Evolutionary conservation across 2,329 filamentous ascomycete species (phyloP), one percentile per base, ranked within the genome.

Genomic region (Erysiphe pulchra): DNA sequence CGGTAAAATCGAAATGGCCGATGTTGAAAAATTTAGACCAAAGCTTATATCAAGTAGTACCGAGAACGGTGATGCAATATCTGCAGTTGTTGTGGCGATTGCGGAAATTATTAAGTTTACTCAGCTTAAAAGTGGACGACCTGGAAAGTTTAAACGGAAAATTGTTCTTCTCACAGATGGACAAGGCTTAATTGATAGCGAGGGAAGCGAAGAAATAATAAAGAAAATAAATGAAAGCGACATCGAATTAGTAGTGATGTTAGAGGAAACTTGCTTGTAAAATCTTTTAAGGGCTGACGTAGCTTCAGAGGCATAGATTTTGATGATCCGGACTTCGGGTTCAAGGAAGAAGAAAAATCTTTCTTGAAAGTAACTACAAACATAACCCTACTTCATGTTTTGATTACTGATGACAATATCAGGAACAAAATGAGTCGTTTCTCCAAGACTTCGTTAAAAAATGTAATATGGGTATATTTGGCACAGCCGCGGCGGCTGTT

Each of bases 91-190:
- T 36, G 62, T 95, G 44, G 90, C 84, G 0, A 74, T 90, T 32
- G 72, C 86, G 52, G 84, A 94, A 79, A 92, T 98, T 47, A 69
- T 70, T 47, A 71, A 67, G 0, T 76, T 79, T 47, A 90, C 82
- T 52, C 86, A 79, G 61, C 80, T 82, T 57, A 56, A 56, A 38
- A 52, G 38, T 34, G 55, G 53, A 44, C 56, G 55, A 42, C 54
- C 44, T 4, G 69, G 86, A 50, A 85, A 93, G 63, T 86, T 76
- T 63, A 75, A 72, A 53, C 71, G 83, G 54, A 78, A 74, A 56
- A 85, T 98, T 51, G 71, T 87, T 34, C 68, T 98, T 2, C 67
- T 95, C 43, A 95, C 90, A 0, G 80, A 94, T 61, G 90, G 77
- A 0, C 70, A 71, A 47, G 78, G 79, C 0, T 57, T 64, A 2